Percentiles rank a stretch among this genome's conserved stretches.
Conservation (phyloP, 805 yeast species). For the Kodamaea fukazawae region DNA sequence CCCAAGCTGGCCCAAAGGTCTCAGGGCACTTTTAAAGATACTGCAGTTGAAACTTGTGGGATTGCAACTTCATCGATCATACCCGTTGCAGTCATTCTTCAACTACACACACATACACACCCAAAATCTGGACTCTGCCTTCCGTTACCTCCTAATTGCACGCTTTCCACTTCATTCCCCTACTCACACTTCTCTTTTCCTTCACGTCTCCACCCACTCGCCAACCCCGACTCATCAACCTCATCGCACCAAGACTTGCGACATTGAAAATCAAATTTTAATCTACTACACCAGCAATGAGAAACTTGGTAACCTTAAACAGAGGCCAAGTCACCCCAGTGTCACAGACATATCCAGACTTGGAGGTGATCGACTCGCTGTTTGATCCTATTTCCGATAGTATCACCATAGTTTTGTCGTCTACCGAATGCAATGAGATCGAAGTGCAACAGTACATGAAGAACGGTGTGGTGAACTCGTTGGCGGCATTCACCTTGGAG, state of each 20-base stretch:
- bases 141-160: too few species aligned
- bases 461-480: conserved; percentile 52
- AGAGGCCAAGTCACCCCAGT: conserved; percentile 50
- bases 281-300: conserved; percentile 31
- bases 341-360: conserved; percentile 63
- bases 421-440: conserved; percentile 49
- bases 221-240: not conserved
- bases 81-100: too few species aligned
- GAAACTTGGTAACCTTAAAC: conserved; percentile 51
- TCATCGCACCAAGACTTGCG: not conserved
- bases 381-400: conserved; percentile 77
- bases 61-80: too few species aligned
- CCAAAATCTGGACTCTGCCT: too few species aligned
- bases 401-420: conserved; percentile 60
- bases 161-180: too few species aligned
- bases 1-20: too few species aligned
- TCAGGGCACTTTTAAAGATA: too few species aligned
- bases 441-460: conserved; percentile 79
- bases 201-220: too few species aligned
- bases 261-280: conserved; percentile 1
- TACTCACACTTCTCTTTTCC: too few species aligned
- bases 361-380: conserved; percentile 49
- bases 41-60: too few species aligned
- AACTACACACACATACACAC: too few species aligned
- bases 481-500: conserved; percentile 60